These are phyloP conservation scores for Hippophae tibetana DNA, from an alignment of 306 rosid species.

Conservation along the genomic window DNA sequence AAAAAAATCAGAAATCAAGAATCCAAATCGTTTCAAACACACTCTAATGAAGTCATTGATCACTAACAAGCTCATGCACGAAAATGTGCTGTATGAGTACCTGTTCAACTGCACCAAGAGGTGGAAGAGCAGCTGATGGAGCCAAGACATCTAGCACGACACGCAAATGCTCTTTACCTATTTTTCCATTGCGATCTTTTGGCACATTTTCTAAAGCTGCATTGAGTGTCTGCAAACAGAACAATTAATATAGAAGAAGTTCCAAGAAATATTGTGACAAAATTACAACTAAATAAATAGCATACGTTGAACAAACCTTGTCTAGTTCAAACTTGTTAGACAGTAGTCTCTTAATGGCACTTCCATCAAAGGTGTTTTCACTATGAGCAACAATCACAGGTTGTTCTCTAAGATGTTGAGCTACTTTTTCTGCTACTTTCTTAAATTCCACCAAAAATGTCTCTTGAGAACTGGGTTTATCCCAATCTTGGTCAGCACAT, in stretches of 20 bases:
- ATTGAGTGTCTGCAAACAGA: constrained; percentile 47
- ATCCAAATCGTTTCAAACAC: neutral
- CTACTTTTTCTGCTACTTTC: constrained; percentile 43
- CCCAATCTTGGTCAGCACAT: constrained; percentile 31
- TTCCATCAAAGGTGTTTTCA: constrained; percentile 85
- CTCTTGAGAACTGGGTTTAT: constrained; percentile 50
- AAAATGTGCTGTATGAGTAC: constrained; percentile 22
- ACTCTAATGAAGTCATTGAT: neutral
- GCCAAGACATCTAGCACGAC: constrained; percentile 54
- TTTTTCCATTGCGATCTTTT: constrained; percentile 61
- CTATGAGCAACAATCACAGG: constrained; percentile 86
- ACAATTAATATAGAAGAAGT: too few relatives aligned
- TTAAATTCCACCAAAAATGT: constrained; percentile 66
- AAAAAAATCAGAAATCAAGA: neutral
- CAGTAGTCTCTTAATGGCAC: constrained; percentile 54
- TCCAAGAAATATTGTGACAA: constrained; percentile 1
- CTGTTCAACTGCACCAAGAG: constrained; percentile 71
- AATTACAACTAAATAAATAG: neutral
- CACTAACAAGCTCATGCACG: constrained; percentile 1
- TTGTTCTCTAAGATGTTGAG: constrained; percentile 51
- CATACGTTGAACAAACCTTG: constrained; percentile 42
- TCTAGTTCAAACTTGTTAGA: constrained; percentile 88
- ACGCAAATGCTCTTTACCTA: constrained; percentile 51
- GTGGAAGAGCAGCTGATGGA: constrained; percentile 83
- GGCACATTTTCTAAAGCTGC: constrained; percentile 53